A percentile compares a stretch with the other conserved stretches of the same genome.
These are phyloP conservation scores for Russula ochroleuca DNA, from an alignment of 768 basidiomycete species.

Conservation along the genomic window DNA sequence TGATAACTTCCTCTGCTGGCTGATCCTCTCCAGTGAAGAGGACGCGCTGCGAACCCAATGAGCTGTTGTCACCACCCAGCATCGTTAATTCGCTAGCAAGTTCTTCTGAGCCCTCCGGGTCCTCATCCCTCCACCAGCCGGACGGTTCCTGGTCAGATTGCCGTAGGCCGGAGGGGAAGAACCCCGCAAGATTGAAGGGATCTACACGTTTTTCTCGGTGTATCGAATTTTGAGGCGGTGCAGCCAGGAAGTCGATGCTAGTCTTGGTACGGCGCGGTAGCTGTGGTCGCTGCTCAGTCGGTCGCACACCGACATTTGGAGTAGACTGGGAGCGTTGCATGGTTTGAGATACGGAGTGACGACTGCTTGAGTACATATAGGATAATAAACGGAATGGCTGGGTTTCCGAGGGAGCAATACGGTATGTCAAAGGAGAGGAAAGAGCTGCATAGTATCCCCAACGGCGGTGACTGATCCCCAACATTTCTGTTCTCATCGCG, in stretches of 20 bases:
- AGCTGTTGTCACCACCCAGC: slow-evolving; percentile 28
- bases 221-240: slow-evolving; percentile 25
- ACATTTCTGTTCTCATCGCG: slow-evolving; percentile 26
- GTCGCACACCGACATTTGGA: slow-evolving; percentile 26
- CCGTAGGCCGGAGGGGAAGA: slow-evolving; percentile 41
- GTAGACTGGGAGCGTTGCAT: slow-evolving; percentile 35
- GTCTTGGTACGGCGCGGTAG: slow-evolving; percentile 27
- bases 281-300: background rate
- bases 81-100: slow-evolving; percentile 25
- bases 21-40: slow-evolving; percentile 35
- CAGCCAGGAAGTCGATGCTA: slow-evolving; percentile 20
- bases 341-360: slow-evolving; percentile 13
- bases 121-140: slow-evolving; percentile 41
- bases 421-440: slow-evolving; percentile 1
- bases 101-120: slow-evolving; percentile 30
- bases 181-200: slow-evolving; percentile 47
- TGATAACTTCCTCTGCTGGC: slow-evolving; percentile 39
- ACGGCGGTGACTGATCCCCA: slow-evolving; percentile 9
- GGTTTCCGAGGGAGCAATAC: background rate
- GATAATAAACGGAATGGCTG: slow-evolving; percentile 3
- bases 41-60: slow-evolving; percentile 31
- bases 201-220: slow-evolving; percentile 38
- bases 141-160: slow-evolving; percentile 36
- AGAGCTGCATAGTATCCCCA: slow-evolving; percentile 14
- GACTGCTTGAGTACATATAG: slow-evolving; percentile 12